Evolutionary conservation across 768 basidiomycete species (phyloP), one percentile per base, ranked within the genome.

Genomic region (Pleurotus giganteus): DNA sequence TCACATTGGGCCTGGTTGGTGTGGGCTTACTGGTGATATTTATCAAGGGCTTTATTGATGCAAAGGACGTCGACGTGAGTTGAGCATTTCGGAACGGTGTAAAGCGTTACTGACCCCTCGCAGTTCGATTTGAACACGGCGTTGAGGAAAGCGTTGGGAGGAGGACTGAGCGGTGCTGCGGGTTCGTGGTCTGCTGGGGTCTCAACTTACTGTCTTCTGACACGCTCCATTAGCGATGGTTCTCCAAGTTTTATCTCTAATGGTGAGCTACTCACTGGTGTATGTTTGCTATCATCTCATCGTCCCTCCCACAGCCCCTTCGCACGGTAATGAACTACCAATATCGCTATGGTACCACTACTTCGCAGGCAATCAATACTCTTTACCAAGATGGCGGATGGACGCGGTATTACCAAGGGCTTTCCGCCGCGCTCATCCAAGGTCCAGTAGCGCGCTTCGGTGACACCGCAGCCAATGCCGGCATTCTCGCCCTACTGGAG

Each of bases 241-340:
- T 3, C 74, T 98, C 4, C 96, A 98, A 66, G 96, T 98, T 15
- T 68, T 97, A 47, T 83, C 86, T 1, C 79, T 96, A 56, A 97
- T 97, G 94, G 80, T 76, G 59, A 13, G 59, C 7, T 21, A 26
- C 26, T 37, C 13, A 47, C 27, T n/a, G 15, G 15, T 17, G n/a
- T 28, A 32, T 12, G 19, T 21, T 47, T 19, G 39, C 1, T 43
- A 43, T 28, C 47, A 54, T 44, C 37, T 41, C 4, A 23, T 45
- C 21, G 36, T 45, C 31, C 12, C n/a, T 23, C 47, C 44, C 39
- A 11, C 52, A 88, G 88, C 94, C 93, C 4, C 70, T 96, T n/a
- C 83, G 93, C n/a, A 97, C 95, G 2, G 80, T 94, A 53, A 98
- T 98, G 96, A 98, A 98, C 75, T 97, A 91, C 66, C 93, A 94